Base-by-base conservation (phyloP, 2,329 filamentous ascomycete species). In the Malbranchea zuffiana region DNA sequence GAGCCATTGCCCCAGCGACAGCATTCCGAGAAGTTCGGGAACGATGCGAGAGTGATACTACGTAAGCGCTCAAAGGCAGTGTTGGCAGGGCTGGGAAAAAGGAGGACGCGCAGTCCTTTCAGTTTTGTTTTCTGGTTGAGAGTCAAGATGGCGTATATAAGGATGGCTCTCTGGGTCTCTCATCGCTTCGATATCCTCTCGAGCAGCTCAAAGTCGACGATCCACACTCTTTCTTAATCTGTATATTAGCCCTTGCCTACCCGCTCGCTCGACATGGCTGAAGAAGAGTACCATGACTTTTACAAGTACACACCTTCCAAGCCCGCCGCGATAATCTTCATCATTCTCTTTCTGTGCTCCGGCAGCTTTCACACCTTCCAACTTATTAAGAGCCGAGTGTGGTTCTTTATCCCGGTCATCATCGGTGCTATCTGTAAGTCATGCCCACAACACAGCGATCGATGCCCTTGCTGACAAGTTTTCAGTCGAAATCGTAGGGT, bases 401-500 rank as follows among this genome's bases (percentile, higher is more conserved):
- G 47, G 46, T 55, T 51, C 28, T 51, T 52, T 26, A 46, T 54
- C 17, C 52, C 54, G 4, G 32, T 57, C 2, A 18, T 52, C 6
- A 35, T 56, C n/a, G 54, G 53, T 17, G 51, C 51, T 5, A 41
- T 47, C 20, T 53, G 53, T 56, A 43, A 46, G 51, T 35, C n/a
- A n/a, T 21, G 17, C 30, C 21, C 17, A 5, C 5, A 17, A n/a
- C 18, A 6, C 20, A 30, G 6, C 18, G 18, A 6, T 12, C 8
- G 18, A 30, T 37, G 13, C 17, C 26, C 3, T 27, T 11, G 7
- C 3, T 27, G 15, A 27, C 25, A 3, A 6, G 13, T 36, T 23
- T 38, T n/a, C 33, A 69, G 66, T 71, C 52, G 65, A 72, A 43
- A 46, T 54, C 2, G 53, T 72, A 8, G 70, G 69, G 6, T 72